Base-by-base conservation (phyloP, 768 basidiomycete genomes). In the Termitomyces sp. region DNA sequence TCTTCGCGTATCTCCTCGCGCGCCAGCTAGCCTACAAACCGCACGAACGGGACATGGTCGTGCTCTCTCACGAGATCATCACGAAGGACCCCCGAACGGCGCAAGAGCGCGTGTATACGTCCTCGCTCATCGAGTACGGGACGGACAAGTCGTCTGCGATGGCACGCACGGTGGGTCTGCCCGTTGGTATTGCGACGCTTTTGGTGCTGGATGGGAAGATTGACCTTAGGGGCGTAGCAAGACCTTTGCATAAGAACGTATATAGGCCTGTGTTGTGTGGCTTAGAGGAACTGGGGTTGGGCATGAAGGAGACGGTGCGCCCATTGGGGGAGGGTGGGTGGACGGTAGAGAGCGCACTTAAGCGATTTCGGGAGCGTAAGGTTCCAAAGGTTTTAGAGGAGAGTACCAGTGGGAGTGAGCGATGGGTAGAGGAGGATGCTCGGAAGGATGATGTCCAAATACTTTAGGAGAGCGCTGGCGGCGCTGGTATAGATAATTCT, bases 91-190 rank as follows among this genome's bases (percentile, higher is more conserved):
- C 31, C 58, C 68, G 47, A 10, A 37, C 43, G 17, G 44, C 30
- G 45, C 56, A 69, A 38, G 75, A 78, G 61, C 77, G 84, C 61
- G 77, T 83, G 33, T 80, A 93, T 61, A 85, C 83, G 11, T 89
- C 90, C 8, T 78, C 81, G 23, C 68, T 94, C 14, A 73, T 86
- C 23, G 71, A 78, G 33, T 87, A 87, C 62, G 93, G 77, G 8
- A 64, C 68, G 21, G 50, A 60, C 1, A 66, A 64, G 1, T 80
- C 78, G 3, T 88, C 89, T 0, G 94, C 94, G 5, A 97, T 97
- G 94, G 83, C 92, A n/a, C 77, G 85, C 31, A 91, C 89, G 3
- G 94, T 97, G 17, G 94, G 94, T 4, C 70, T 94, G 45, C 94
- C 94, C 0, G 83, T 95, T 7, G 94, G 90, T 1, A 82, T 94